phyloP scores from a whole-genome alignment of 2,329 filamentous ascomycete species.

The Phialophora tarda region DNA sequence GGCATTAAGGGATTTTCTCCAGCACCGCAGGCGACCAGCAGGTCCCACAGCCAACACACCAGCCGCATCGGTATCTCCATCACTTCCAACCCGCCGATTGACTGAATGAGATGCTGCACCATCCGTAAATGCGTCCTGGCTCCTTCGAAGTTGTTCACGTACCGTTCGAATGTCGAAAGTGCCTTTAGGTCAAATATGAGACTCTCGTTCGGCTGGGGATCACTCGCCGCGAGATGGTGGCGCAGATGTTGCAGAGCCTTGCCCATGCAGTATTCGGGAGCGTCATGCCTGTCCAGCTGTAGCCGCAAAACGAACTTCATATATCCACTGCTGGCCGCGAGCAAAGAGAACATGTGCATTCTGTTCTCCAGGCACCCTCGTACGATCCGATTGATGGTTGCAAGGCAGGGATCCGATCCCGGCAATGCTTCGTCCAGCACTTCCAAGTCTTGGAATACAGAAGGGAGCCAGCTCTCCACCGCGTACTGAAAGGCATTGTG shows the following conservation, averaged over 20 bases:
- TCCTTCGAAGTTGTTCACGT: constrained; percentile 28
- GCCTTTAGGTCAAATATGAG: constrained; percentile 32
- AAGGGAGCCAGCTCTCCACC: constrained; percentile 24
- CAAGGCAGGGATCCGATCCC: constrained; percentile 9
- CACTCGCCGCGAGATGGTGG: constrained; percentile 19
- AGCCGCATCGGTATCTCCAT: constrained; percentile 20
- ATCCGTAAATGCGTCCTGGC: constrained; percentile 31
- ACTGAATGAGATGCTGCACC: constrained; percentile 28
- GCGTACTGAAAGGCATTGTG: constrained; percentile 27
- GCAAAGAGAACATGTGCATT: constrained; percentile 35
- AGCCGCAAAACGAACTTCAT: constrained; percentile 25
- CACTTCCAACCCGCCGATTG: constrained; percentile 17
- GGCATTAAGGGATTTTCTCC: constrained; percentile 25
- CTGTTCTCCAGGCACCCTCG: constrained; percentile 26
- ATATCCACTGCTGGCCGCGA: constrained; percentile 29
- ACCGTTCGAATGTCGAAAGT: constrained; percentile 31
- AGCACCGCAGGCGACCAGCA: constrained; percentile 23
- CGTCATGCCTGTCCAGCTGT: constrained; percentile 24
- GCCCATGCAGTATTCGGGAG: constrained; percentile 32
- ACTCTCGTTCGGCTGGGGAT: constrained; percentile 19
- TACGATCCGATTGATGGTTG: constrained; percentile 29
- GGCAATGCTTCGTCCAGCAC: constrained; percentile 21
- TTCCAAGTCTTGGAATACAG: constrained; percentile 22
- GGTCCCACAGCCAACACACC: constrained; percentile 27
- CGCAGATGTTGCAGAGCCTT: constrained; percentile 29